Percentiles rank a stretch among this genome's conserved stretches.
Evolutionary conservation across 768 basidiomycete genomes (phyloP).

Genomic region (Auricularia sp.): DNA sequence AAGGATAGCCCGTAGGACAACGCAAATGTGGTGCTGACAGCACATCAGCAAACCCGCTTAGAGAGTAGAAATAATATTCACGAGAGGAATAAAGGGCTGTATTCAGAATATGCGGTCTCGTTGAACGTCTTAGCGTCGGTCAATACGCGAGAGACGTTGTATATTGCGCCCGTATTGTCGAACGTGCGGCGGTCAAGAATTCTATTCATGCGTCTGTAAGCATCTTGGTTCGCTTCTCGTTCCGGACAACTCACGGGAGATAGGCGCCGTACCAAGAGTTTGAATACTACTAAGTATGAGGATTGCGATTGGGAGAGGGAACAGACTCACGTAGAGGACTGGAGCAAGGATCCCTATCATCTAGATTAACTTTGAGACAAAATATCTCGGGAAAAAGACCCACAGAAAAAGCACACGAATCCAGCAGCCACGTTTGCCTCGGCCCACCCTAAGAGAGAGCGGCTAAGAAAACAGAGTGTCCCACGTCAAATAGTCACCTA

Average conservation of each 20-base stretch:
- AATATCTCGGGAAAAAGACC: background rate
- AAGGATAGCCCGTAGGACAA: constrained; percentile 40
- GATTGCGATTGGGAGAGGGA: background rate
- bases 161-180: constrained; percentile 20
- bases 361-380: background rate
- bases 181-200: constrained; percentile 9
- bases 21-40: constrained; percentile 35
- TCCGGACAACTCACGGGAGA: background rate
- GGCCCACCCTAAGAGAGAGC: constrained; percentile 53
- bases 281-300: background rate
- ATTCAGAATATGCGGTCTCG: constrained; percentile 53
- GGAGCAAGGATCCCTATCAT: constrained; percentile 47
- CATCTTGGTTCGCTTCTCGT: background rate
- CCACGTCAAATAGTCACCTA: background rate
- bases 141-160: constrained; percentile 19
- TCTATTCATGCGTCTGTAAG: no score
- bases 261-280: background rate
- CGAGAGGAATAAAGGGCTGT: constrained; percentile 73
- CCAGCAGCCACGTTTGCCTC: constrained; percentile 59
- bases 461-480: no score
- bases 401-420: constrained; percentile 61
- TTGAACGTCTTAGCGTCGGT: constrained; percentile 32
- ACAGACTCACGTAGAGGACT: constrained; percentile 22
- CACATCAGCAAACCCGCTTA: background rate
- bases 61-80: background rate